Evolutionary conservation across 164 flowering plant species (phyloP).

Genomic region (Dillenia turbinata): DNA sequence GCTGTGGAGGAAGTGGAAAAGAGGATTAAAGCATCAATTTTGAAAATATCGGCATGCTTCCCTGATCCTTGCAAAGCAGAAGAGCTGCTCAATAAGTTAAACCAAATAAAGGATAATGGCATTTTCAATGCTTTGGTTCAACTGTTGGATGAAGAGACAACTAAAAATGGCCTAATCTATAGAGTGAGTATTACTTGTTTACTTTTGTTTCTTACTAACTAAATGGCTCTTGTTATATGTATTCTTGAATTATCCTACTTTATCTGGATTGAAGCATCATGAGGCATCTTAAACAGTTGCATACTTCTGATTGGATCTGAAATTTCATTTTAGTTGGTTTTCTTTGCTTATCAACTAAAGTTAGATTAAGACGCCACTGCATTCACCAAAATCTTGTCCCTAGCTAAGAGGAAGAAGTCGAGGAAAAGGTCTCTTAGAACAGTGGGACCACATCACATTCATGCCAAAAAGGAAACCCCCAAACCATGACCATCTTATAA

Average conservation of each 20-base stretch:
- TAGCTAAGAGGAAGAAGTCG: no score
- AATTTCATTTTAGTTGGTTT: no score
- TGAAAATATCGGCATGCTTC: constrained; percentile 66
- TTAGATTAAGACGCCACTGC: no score
- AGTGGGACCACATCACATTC: no score
- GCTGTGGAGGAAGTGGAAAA: constrained; percentile 39
- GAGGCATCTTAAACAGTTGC: no score
- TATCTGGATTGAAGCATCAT: no score
- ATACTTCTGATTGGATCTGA: no score
- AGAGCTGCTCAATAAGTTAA: constrained; percentile 63
- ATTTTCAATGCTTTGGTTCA: constrained; percentile 40
- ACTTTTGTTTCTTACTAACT: neutral
- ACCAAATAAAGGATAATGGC: constrained; percentile 52
- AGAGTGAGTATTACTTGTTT: constrained; percentile 39
- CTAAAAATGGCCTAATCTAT: constrained; percentile 22
- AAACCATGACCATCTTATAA: no score
- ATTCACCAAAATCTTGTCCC: no score
- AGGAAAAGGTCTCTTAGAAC: no score
- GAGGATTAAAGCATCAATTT: constrained; percentile 27
- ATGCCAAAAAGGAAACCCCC: no score
- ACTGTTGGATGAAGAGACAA: constrained; percentile 35
- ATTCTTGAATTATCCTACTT: neutral
- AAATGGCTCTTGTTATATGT: neutral
- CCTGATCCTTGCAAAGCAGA: constrained; percentile 67
- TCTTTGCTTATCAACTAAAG: no score